Conservation (phyloP, 257 asterid genomes). For the Solanum arcanum region DNA sequence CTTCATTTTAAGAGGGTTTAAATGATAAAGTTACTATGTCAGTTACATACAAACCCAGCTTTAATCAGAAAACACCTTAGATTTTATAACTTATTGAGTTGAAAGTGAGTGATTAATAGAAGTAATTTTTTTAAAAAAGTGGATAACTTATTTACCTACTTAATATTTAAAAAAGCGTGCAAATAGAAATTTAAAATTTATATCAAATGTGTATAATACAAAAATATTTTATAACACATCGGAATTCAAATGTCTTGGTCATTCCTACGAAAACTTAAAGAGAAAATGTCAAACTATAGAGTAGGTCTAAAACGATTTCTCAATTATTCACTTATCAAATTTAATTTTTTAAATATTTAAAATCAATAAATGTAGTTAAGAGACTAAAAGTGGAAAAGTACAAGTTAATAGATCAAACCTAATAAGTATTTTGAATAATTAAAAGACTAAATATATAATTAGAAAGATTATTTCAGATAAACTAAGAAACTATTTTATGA, state of each 20-base stretch:
- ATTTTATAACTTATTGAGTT: not conserved
- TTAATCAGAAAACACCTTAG: not conserved
- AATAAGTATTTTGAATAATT: no score
- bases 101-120: not conserved
- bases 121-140: not conserved
- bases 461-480: no score
- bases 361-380: no score
- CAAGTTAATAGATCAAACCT: no score
- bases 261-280: no score
- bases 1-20: no score
- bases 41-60: not conserved
- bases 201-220: not conserved
- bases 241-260: not conserved
- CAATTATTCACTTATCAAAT: no score
- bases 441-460: no score
- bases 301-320: rapidly evolving
- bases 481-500: no score
- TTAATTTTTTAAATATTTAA: no score
- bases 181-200: not conserved
- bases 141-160: not conserved
- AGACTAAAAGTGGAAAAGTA: no score
- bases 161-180: not conserved
- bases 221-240: not conserved
- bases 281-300: not conserved
- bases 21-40: no score